Evolutionary conservation across 225 moss, liverwort and hornwort genomes (phyloP).

Genomic region (Ulota crispa): DNA sequence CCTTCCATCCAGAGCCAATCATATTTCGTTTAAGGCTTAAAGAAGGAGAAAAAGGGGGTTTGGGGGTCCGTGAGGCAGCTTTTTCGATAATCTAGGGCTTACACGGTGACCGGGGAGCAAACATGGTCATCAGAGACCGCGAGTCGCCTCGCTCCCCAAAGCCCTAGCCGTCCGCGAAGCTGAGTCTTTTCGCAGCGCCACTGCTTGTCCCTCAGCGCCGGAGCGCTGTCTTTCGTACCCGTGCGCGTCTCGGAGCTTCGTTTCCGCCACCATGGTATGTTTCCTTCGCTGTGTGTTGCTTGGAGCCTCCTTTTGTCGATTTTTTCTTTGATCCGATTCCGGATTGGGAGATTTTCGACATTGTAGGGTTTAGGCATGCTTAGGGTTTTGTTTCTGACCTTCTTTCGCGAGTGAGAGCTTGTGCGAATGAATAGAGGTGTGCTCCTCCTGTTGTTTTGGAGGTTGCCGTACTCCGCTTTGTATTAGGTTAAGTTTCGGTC

Average conservation of each 20-base stretch:
- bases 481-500: not conserved
- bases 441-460: not conserved
- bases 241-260: constrained; percentile 16
- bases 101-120: not conserved
- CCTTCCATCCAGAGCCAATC: no score
- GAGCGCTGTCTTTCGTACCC: constrained; percentile 9
- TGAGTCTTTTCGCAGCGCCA: constrained; percentile 17
- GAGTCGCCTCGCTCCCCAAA: constrained; percentile 10
- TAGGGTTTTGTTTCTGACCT: not conserved
- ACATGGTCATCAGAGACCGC: constrained; percentile 16
- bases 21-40: no score
- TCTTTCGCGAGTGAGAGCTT: not conserved
- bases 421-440: not conserved
- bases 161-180: not conserved
- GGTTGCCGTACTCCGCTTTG: not conserved
- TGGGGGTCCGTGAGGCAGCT: not conserved
- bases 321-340: not conserved
- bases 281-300: not conserved
- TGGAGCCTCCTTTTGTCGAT: not conserved
- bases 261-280: constrained; percentile 30
- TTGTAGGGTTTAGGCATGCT: not conserved
- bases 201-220: not conserved
- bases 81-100: constrained; percentile 8
- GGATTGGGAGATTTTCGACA: not conserved
- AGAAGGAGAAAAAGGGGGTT: not conserved